Evolutionary conservation across 768 basidiomycete genomes (phyloP).

Genomic region (Amanita inopinata): DNA sequence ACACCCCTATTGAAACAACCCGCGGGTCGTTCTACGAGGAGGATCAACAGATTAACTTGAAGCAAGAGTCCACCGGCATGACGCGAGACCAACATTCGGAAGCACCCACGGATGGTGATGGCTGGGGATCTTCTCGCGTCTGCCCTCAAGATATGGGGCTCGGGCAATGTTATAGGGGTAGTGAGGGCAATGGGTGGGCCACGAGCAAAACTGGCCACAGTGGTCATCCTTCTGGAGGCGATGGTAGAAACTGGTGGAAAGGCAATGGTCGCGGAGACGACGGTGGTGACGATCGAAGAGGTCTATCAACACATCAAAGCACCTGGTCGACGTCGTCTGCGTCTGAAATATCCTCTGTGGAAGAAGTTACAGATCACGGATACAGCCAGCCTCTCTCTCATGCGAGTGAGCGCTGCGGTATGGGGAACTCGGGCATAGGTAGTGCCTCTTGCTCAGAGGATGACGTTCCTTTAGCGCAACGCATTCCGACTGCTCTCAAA

Average conservation of each 20-base stretch:
- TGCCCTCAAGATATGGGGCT: slow-evolving; percentile 3
- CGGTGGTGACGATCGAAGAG: slow-evolving; percentile 27
- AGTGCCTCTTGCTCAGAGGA: slow-evolving; percentile 43
- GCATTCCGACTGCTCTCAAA: slow-evolving; percentile 73
- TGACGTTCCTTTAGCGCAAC: slow-evolving; percentile 74
- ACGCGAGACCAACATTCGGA: too few species aligned
- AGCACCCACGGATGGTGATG: slow-evolving; percentile 17
- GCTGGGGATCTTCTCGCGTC: slow-evolving; percentile 11
- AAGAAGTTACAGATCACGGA: slow-evolving; percentile 34
- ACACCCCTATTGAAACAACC: background rate
- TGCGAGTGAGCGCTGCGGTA: slow-evolving; percentile 7
- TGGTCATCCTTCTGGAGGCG: slow-evolving; percentile 13
- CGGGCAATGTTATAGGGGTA: slow-evolving; percentile 7
- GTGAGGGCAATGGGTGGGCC: slow-evolving; percentile 7
- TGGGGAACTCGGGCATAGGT: too few species aligned
- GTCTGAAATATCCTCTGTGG: slow-evolving; percentile 29
- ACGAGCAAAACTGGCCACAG: slow-evolving; percentile 11
- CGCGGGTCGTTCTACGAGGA: background rate
- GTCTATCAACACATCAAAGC: slow-evolving; percentile 19
- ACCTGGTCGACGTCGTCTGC: slow-evolving; percentile 25
- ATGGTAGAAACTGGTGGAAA: slow-evolving; percentile 14
- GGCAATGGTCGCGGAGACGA: slow-evolving; percentile 24
- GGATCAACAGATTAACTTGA: background rate
- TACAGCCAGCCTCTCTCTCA: slow-evolving; percentile 22
- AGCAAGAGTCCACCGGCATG: background rate